Evolutionary conservation across 306 rosid species (phyloP).

Genomic region (Vigna nakashimae): DNA sequence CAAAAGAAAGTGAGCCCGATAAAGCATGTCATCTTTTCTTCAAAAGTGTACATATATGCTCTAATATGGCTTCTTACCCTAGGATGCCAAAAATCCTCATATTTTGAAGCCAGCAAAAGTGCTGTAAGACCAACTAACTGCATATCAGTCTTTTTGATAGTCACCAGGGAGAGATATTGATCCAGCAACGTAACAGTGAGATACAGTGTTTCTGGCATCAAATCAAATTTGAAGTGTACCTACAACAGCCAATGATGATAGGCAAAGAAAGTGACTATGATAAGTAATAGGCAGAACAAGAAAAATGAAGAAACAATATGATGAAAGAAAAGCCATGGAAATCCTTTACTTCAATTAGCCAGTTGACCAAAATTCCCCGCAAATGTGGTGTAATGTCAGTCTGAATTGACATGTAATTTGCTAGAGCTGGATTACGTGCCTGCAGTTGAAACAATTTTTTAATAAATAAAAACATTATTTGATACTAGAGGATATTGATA

Average conservation of each 20-base stretch:
- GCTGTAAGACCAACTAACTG: slow-evolving; percentile 96
- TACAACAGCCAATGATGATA: slow-evolving; percentile 46
- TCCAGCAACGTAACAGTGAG: slow-evolving; percentile 78
- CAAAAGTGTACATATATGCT: slow-evolving; percentile 4
- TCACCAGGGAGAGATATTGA: slow-evolving; percentile 79
- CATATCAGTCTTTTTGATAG: slow-evolving; percentile 68
- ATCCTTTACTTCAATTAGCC: slow-evolving; percentile 83
- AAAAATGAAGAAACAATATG: slow-evolving; percentile 22
- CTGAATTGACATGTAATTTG: slow-evolving; percentile 75
- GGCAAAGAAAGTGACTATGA: slow-evolving; percentile 32
- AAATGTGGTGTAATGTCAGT: slow-evolving; percentile 70
- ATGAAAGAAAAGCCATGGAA: slow-evolving; percentile 17
- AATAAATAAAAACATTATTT: slow-evolving; percentile 18
- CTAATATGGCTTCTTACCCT: slow-evolving; percentile 55
- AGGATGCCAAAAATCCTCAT: slow-evolving; percentile 97
- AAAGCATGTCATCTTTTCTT: slow-evolving; percentile 25
- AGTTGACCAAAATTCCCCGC: slow-evolving; percentile 90
- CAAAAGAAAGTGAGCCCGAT: slow-evolving; percentile 34
- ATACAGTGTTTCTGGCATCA: slow-evolving; percentile 91
- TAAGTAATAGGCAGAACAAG: slow-evolving; percentile 18
- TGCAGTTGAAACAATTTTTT: slow-evolving; percentile 49
- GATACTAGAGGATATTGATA: slow-evolving; percentile 9
- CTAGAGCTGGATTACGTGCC: slow-evolving; percentile 64
- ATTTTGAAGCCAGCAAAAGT: slow-evolving; percentile 86
- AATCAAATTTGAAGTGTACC: slow-evolving; percentile 90